Evolutionary conservation across 192 early-diverging fungal genomes (phyloP).

Genomic region (Coemansia erecta): DNA sequence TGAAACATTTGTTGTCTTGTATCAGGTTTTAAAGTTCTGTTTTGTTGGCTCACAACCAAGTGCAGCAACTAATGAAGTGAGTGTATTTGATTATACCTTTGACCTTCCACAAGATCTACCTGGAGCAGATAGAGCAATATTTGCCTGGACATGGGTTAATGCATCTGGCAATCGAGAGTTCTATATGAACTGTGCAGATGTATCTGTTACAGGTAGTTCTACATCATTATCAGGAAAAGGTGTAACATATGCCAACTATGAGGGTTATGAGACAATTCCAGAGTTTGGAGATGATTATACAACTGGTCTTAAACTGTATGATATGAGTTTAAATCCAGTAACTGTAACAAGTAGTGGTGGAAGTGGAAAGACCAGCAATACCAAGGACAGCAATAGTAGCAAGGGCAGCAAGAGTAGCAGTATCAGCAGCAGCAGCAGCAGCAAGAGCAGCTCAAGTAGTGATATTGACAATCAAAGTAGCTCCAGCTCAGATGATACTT

Average conservation of each 20-base stretch:
- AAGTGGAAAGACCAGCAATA: neutral
- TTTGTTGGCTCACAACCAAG: conserved; percentile 21
- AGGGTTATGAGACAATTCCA: conserved; percentile 11
- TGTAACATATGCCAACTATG: conserved; percentile 32
- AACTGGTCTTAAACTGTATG: conserved; percentile 10
- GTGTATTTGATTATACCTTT: conserved; percentile 37
- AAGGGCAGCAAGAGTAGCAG: neutral
- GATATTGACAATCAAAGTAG: neutral
- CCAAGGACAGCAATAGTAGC: neutral
- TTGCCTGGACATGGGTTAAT: conserved; percentile 66
- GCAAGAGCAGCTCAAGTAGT: neutral
- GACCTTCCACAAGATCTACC: conserved; percentile 56
- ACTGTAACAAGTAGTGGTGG: conserved; percentile 3
- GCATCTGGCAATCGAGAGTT: conserved; percentile 59
- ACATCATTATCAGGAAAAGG: conserved; percentile 16
- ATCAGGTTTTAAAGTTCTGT: conserved; percentile 46
- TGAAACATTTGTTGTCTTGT: conserved; percentile 58
- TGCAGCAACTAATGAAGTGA: conserved; percentile 8
- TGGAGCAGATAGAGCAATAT: conserved; percentile 44
- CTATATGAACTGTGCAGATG: conserved; percentile 55
- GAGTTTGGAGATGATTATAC: neutral
- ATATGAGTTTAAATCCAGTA: neutral
- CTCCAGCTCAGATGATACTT: neutral
- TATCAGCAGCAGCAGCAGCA: neutral
- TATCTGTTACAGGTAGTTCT: conserved; percentile 16